These are phyloP conservation scores for Candida pini DNA, from an alignment of 805 yeast species.

Conservation along the genomic window DNA sequence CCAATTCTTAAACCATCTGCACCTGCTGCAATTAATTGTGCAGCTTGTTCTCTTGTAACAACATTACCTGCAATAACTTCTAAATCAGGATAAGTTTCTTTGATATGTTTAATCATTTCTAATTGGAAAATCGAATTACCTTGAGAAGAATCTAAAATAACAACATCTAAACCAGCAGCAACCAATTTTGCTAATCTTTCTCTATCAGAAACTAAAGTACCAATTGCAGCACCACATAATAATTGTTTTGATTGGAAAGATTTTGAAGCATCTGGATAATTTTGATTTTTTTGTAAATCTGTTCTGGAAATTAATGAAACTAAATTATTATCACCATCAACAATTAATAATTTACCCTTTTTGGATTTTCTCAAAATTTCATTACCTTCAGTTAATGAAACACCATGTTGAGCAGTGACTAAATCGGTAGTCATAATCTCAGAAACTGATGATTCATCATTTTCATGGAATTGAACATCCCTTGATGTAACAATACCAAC, in stretches of 20 bases:
- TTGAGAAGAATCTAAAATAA: slow-evolving; percentile 91
- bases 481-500: slow-evolving; percentile 95
- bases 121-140: slow-evolving; percentile 96
- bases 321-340: slow-evolving; percentile 69
- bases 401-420: slow-evolving; percentile 78
- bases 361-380: slow-evolving; percentile 85
- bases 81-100: slow-evolving; percentile 68
- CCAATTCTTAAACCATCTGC: slow-evolving; percentile 98
- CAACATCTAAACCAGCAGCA: slow-evolving; percentile 96
- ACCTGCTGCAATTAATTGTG: slow-evolving; percentile 88
- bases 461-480: slow-evolving; percentile 92
- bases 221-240: slow-evolving; percentile 97
- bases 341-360: slow-evolving; percentile 96
- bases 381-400: slow-evolving; percentile 81
- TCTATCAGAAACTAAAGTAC: slow-evolving; percentile 86
- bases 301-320: slow-evolving; percentile 90
- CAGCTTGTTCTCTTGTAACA: slow-evolving; percentile 98
- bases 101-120: slow-evolving; percentile 89
- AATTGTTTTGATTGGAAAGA: slow-evolving; percentile 90
- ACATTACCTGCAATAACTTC: slow-evolving; percentile 97
- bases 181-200: slow-evolving; percentile 79
- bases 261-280: slow-evolving; percentile 92
- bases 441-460: slow-evolving; percentile 52
- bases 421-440: slow-evolving; percentile 88
- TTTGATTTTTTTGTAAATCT: slow-evolving; percentile 92